Percentiles rank a stretch among this genome's conserved stretches.
Conservation (phyloP, 129 eudicot genomes). For the Artemisia argyi region DNA sequence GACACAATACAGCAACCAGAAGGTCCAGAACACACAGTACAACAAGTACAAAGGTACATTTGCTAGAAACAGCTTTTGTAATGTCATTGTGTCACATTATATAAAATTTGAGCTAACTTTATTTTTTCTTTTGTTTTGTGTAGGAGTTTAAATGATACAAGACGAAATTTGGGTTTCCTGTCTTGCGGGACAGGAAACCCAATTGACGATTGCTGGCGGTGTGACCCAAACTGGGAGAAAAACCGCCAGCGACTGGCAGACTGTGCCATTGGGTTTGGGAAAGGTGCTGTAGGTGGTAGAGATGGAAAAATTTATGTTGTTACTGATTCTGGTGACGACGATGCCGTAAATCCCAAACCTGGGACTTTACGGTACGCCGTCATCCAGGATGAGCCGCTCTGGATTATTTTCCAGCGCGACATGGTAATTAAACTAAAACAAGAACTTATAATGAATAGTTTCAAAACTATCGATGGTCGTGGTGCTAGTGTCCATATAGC, state of each 20-base stretch:
- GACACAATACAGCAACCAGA: conserved; percentile 31
- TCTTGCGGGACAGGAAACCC: conserved; percentile 82
- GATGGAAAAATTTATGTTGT: conserved; percentile 67
- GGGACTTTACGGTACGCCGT: conserved; percentile 78
- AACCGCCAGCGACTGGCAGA: conserved; percentile 75
- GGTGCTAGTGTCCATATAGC: conserved; percentile 89
- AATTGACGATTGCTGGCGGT: conserved; percentile 86
- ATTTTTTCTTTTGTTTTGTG: conserved; percentile 14
- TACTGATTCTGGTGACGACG: conserved; percentile 62
- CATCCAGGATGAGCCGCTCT: conserved; percentile 68
- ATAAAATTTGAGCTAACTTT: conserved; percentile 3
- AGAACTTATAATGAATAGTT: conserved; percentile 70
- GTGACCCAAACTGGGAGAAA: conserved; percentile 65
- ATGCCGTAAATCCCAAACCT: conserved; percentile 60
- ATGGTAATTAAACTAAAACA: conserved; percentile 68
- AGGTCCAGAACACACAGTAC: conserved; percentile 50
- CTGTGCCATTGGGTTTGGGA: conserved; percentile 78
- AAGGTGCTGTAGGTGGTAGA: conserved; percentile 66
- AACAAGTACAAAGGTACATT: conserved; percentile 67
- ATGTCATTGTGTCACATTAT: not conserved
- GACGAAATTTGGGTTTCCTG: conserved; percentile 65
- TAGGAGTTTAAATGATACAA: conserved; percentile 65
- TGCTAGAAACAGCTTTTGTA: not conserved
- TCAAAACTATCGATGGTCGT: conserved; percentile 81
- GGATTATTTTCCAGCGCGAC: conserved; percentile 71